Percentiles rank a stretch among this genome's conserved stretches.
Conservation (phyloP, 345 rosid genomes). For the Rubroshorea leprosula region DNA sequence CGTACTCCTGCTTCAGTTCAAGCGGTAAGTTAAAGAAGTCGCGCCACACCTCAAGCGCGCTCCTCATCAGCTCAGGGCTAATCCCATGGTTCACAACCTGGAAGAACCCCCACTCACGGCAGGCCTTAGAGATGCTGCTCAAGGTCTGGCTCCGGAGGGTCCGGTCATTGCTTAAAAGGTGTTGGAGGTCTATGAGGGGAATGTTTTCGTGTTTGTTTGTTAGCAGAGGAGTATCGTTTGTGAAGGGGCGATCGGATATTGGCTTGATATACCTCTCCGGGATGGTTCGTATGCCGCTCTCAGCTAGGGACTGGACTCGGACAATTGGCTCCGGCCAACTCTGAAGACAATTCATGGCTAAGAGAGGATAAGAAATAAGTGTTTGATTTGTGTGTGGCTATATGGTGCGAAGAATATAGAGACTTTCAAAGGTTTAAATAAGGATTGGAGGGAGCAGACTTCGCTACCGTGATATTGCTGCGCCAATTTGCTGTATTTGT, state of each 20-base stretch:
- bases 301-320: slow-evolving; percentile 78
- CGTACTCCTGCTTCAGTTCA: slow-evolving; percentile 52
- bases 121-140: slow-evolving; percentile 38
- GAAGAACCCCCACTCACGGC: slow-evolving; percentile 87
- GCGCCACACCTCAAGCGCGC: slow-evolving; percentile 50
- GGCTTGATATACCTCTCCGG: slow-evolving; percentile 70
- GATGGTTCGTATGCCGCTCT: slow-evolving; percentile 43
- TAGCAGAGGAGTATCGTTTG: background rate
- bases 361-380: background rate
- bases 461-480: too few species aligned
- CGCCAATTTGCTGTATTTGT: too few species aligned
- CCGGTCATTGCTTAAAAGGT: slow-evolving; percentile 14
- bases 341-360: slow-evolving; percentile 27
- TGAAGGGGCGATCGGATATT: slow-evolving; percentile 38
- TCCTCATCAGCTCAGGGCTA: slow-evolving; percentile 42
- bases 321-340: slow-evolving; percentile 92
- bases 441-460: slow-evolving; percentile 18
- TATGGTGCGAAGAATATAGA: slow-evolving; percentile 4
- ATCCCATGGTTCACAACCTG: slow-evolving; percentile 93
- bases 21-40: slow-evolving; percentile 70
- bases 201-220: slow-evolving; percentile 26
- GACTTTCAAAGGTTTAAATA: too few species aligned
- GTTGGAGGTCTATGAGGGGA: slow-evolving; percentile 55
- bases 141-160: slow-evolving; percentile 21
- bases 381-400: background rate